Percentiles rank a stretch among this genome's conserved stretches.
Evolutionary conservation across 1,284 basidiomycete genomes (phyloP).

Genomic region (Grifola frondosa): DNA sequence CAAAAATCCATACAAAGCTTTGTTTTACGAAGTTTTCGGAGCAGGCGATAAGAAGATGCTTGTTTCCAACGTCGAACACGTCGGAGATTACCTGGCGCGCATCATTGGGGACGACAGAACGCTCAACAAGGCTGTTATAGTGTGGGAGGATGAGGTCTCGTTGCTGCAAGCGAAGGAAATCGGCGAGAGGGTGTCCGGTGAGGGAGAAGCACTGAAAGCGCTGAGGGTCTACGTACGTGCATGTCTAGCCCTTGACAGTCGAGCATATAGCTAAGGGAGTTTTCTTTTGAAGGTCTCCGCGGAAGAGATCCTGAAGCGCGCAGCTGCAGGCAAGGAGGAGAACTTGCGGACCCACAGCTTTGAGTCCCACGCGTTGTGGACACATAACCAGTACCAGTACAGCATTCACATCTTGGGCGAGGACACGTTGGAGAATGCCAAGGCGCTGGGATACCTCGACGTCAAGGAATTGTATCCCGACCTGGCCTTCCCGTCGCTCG

Average conservation of each 20-base stretch:
- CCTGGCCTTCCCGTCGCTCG: conserved; percentile 7
- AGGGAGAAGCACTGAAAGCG: background rate
- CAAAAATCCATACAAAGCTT: no score
- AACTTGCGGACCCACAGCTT: no score
- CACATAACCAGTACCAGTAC: conserved; percentile 12
- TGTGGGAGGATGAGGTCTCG: conserved; percentile 17
- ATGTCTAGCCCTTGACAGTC: background rate
- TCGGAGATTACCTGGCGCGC: conserved; percentile 23
- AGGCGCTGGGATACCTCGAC: conserved; percentile 16
- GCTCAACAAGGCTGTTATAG: conserved; percentile 19
- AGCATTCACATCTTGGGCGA: conserved; percentile 19
- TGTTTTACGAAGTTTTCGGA: conserved; percentile 8
- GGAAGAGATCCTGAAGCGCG: conserved; percentile 10
- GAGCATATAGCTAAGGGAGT: background rate
- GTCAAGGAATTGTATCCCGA: conserved; percentile 20
- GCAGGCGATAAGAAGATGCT: conserved; percentile 14
- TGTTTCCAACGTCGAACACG: conserved; percentile 15
- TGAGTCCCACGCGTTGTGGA: no score
- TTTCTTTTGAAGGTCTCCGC: conserved; percentile 7
- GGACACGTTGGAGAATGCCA: conserved; percentile 21
- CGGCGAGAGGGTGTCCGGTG: conserved; percentile 1
- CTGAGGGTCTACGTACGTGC: background rate
- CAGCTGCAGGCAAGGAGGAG: conserved; percentile 1
- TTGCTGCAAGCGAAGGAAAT: conserved; percentile 5
- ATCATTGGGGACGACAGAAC: conserved; percentile 26